phyloP scores from a whole-genome alignment of 75 land plant genomes.

The Pinus tabuliformis region DNA sequence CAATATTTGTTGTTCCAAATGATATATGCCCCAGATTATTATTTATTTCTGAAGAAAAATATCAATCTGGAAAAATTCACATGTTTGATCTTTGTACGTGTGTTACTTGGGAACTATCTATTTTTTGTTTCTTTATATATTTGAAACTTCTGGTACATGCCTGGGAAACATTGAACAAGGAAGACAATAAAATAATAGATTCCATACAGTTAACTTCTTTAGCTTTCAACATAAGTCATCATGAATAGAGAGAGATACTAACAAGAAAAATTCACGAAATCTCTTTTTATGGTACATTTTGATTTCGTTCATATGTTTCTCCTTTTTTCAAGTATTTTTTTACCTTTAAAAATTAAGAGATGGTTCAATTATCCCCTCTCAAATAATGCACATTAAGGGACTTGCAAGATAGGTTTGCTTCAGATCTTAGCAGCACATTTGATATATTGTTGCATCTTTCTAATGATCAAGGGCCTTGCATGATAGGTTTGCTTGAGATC shows the following conservation, averaged over 20 bases:
- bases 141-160: conserved; percentile 47
- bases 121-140: conserved; percentile 36
- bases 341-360: neutral
- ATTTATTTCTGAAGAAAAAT: too few relatives aligned
- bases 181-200: conserved; percentile 52
- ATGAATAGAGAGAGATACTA: conserved; percentile 41
- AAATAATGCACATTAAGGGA: neutral
- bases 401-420: too few relatives aligned
- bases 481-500: too few relatives aligned
- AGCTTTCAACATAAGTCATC: conserved; percentile 38
- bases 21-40: neutral
- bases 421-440: too few relatives aligned
- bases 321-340: neutral
- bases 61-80: too few relatives aligned
- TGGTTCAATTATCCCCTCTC: neutral
- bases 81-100: too few relatives aligned
- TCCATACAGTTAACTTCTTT: conserved; percentile 61
- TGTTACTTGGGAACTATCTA: too few relatives aligned
- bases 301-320: neutral
- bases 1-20: neutral
- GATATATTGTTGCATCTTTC: too few relatives aligned
- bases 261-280: conserved; percentile 29
- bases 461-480: too few relatives aligned
- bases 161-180: conserved; percentile 53
- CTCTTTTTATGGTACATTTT: neutral